A percentile compares a stretch with the other conserved stretches of the same genome.
These are phyloP conservation scores for Amanita pallidorosea DNA, from an alignment of 768 basidiomycete species.

Conservation along the genomic window DNA sequence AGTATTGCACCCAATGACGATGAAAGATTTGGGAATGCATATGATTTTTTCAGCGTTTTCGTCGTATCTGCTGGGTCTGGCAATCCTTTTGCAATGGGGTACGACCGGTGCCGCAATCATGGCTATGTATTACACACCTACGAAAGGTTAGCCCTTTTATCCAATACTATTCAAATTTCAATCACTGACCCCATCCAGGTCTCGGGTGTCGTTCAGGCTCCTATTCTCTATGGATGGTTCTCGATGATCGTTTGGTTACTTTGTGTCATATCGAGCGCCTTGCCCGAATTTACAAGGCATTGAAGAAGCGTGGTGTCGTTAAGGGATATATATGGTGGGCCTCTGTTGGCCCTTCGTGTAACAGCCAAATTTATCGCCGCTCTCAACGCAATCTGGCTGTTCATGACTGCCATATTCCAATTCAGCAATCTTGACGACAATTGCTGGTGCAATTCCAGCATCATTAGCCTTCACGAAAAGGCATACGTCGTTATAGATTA, in stretches of 20 bases:
- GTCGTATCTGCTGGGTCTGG: conserved; percentile 9
- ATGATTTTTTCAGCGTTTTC: conserved; percentile 8
- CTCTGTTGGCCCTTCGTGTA: conserved; percentile 12
- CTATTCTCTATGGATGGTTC: conserved; percentile 11
- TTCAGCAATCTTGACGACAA: conserved; percentile 15
- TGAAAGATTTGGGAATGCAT: background rate
- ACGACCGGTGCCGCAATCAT: conserved; percentile 15
- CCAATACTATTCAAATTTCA: background rate
- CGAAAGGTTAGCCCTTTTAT: conserved; percentile 10
- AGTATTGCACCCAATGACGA: background rate
- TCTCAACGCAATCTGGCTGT: conserved; percentile 14
- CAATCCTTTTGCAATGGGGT: conserved; percentile 15
- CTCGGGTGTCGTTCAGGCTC: background rate
- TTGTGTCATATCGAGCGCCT: conserved; percentile 14
- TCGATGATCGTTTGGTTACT: conserved; percentile 15
- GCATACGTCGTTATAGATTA: conserved; percentile 14
- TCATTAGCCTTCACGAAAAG: conserved; percentile 10
- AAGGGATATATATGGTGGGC: background rate
- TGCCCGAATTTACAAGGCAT: conserved; percentile 12
- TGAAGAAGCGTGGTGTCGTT: background rate
- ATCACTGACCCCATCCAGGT: background rate
- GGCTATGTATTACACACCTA: conserved; percentile 13
- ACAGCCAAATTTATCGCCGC: conserved; percentile 14
- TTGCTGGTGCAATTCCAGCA: conserved; percentile 18
- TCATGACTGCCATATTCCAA: conserved; percentile 16